These are phyloP conservation scores for Stenogyne calaminthoides DNA, from an alignment of 305 asterid genomes.

Conservation along the genomic window DNA sequence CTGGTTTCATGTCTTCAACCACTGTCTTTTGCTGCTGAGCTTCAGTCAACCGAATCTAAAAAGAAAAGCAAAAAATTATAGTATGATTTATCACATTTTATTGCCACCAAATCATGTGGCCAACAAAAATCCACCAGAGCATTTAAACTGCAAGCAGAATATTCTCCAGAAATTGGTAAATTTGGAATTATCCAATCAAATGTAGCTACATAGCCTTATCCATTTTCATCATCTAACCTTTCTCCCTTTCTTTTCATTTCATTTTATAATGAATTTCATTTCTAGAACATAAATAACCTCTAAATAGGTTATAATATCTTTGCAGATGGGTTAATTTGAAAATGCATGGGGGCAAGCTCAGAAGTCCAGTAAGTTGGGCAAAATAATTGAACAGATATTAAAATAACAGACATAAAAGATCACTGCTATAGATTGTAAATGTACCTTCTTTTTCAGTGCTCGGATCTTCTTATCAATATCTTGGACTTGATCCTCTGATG, in stretches of 20 bases:
- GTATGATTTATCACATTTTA: background rate
- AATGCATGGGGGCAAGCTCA: background rate
- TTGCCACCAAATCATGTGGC: background rate
- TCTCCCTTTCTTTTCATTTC: background rate
- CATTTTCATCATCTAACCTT: background rate
- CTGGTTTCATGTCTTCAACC: slow-evolving; percentile 65
- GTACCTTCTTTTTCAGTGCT: slow-evolving; percentile 94
- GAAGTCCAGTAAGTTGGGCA: background rate
- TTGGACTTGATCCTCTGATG: slow-evolving; percentile 60
- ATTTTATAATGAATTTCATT: background rate
- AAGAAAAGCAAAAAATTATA: background rate
- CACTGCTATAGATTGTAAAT: background rate
- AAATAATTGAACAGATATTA: background rate
- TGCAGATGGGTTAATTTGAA: background rate
- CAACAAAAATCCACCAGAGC: background rate
- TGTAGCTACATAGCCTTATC: background rate
- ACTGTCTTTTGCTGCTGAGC: slow-evolving; percentile 77
- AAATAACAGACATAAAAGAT: background rate
- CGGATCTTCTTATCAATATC: slow-evolving; percentile 89
- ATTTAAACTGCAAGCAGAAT: slow-evolving; percentile 12
- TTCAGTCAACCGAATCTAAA: slow-evolving; percentile 76
- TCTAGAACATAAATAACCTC: background rate
- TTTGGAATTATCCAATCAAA: background rate
- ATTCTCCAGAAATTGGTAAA: slow-evolving; percentile 5
- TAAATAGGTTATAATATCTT: background rate